Base-by-base conservation (phyloP, 768 basidiomycete species). In the Termitomyces sp. region DNA sequence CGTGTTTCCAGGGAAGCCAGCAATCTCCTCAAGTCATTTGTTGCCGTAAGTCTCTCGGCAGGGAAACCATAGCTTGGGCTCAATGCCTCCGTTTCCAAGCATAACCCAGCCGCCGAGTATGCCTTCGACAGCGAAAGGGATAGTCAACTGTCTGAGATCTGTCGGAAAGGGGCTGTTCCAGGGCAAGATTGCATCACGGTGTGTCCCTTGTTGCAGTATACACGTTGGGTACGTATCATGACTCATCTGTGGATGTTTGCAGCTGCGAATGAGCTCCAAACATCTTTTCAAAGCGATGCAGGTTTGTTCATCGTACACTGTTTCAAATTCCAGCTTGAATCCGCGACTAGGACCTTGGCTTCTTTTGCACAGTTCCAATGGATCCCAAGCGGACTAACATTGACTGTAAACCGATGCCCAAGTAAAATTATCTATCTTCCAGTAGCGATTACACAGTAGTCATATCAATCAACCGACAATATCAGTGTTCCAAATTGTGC, bases 241-340 rank as follows among this genome's bases (percentile, higher is more conserved):
- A 41, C 36, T 58, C 6, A 50, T 52, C 4, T 13, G 36, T 14
- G 16, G 52, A 16, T 16, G 36, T 58, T 20, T 61, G 13, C 30
- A 90, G 86, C 66, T 86, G 61, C 77, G 79, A 70, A 83, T 87
- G 85, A 76, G 82, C 56, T 80, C 86, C 12, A 88, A 79, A 61
- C 72, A 77, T 59, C 64, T 89, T 55, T 88, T 91, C 66, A 74
- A 80, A 67, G 81, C 86, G 43, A 91, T 92, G 88, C 88, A 89
- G 82, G 85, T 84, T 61, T 33, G 72, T 30, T 12, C n/a, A 38
- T n/a, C 32, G 10, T 10, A 40, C 38, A 41, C 40, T 32, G 12
- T 6, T 40, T 18, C n/a, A 7, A 32, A 1, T 20, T 32, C 9
- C 18, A 7, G 41, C 3, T 32, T 40, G 8, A 30, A n/a, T 14